Evolutionary conservation across 306 rosid genomes (phyloP).

Genomic region (Gastrolobium bilobum): DNA sequence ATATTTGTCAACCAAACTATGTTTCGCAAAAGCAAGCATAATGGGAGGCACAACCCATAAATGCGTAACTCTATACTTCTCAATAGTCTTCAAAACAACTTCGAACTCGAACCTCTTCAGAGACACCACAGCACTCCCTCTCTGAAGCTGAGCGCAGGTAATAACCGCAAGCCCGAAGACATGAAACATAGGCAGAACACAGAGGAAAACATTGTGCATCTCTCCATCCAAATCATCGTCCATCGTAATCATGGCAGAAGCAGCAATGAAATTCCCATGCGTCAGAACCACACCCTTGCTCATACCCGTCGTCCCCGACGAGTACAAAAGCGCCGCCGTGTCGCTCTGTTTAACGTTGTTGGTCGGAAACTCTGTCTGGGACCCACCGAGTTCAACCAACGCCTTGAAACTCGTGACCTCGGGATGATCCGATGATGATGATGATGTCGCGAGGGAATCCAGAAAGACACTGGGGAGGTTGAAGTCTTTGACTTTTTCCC

Average conservation of each 20-base stretch:
- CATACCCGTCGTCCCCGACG: constrained; percentile 87
- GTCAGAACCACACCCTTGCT: constrained; percentile 88
- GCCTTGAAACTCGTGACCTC: constrained; percentile 49
- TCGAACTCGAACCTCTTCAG: constrained; percentile 71
- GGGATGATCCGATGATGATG: not conserved
- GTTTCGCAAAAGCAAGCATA: constrained; percentile 77
- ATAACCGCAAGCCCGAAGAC: constrained; percentile 75
- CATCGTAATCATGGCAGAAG: constrained; percentile 63
- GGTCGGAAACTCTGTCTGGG: constrained; percentile 64
- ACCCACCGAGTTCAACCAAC: constrained; percentile 48
- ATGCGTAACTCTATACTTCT: constrained; percentile 72
- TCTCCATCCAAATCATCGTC: constrained; percentile 65
- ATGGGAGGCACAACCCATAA: constrained; percentile 94
- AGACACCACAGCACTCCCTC: constrained; percentile 69
- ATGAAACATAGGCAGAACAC: constrained; percentile 90
- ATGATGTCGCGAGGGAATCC: not conserved
- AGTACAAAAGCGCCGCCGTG: constrained; percentile 80
- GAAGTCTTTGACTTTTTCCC: constrained; percentile 66
- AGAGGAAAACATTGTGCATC: constrained; percentile 58
- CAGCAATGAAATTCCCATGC: constrained; percentile 75
- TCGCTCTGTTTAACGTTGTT: constrained; percentile 62
- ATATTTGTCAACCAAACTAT: constrained; percentile 68
- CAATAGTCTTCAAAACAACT: constrained; percentile 66
- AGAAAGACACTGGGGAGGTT: constrained; percentile 68
- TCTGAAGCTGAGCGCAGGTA: constrained; percentile 69